Evolutionary conservation across 169 alveolate genomes (phyloP).

Genomic region (Eimeria necatrix): DNA sequence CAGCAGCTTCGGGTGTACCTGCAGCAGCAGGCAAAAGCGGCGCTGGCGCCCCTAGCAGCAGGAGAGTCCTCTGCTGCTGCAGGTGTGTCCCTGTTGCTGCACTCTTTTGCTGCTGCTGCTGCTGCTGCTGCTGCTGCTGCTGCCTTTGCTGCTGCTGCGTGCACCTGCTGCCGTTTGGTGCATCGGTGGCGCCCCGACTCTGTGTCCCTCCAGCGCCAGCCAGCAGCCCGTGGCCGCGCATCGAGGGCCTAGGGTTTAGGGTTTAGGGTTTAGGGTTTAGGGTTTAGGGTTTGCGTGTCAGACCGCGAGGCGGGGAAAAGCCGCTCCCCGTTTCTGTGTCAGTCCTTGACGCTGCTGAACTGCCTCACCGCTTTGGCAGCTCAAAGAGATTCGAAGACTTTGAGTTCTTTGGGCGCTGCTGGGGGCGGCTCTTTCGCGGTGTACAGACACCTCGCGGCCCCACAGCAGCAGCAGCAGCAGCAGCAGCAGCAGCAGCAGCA

Average conservation of each 20-base stretch:
- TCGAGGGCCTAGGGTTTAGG: slow-evolving; percentile 30
- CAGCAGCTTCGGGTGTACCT: neutral
- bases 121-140: slow-evolving; percentile 26
- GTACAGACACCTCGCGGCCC: neutral
- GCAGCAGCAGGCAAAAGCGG: neutral
- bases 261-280: slow-evolving; percentile 24
- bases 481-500: neutral
- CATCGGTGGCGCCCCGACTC: neutral
- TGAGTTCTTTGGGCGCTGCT: neutral
- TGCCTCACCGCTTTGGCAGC: neutral
- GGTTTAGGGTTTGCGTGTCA: neutral
- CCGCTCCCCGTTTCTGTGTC: neutral
- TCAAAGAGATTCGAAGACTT: neutral
- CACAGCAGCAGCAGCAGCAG: neutral
- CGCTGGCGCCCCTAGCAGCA: neutral
- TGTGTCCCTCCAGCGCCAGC: neutral
- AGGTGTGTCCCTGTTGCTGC: too few species aligned
- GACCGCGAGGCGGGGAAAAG: neutral
- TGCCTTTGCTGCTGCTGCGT: neutral
- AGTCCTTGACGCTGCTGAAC: neutral
- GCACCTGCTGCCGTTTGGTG: neutral
- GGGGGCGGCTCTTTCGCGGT: neutral
- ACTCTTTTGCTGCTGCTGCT: slow-evolving; percentile 30
- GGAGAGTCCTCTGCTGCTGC: neutral
- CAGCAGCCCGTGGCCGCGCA: neutral